A percentile compares a stretch with the other conserved stretches of the same genome.
Conservation (phyloP, 495 filamentous ascomycete species). For the Aspergillus diversus region DNA sequence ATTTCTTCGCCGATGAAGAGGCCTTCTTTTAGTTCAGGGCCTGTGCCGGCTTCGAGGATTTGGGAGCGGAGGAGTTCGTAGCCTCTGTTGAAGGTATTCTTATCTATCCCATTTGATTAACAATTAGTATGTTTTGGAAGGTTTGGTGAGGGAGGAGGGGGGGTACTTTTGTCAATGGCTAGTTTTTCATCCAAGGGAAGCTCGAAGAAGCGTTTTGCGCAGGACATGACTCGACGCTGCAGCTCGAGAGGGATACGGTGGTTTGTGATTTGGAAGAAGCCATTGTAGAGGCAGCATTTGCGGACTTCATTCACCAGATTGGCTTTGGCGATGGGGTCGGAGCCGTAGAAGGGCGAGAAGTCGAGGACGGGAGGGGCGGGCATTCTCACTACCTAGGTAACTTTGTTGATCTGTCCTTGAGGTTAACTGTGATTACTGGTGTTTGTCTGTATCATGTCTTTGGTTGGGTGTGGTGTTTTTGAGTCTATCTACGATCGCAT, state of each 20-base stretch:
- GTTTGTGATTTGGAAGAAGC: slow-evolving; percentile 55
- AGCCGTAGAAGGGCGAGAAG: slow-evolving; percentile 40
- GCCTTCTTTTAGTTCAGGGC: slow-evolving; percentile 56
- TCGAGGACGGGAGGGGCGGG: slow-evolving; percentile 41
- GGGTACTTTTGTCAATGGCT: slow-evolving; percentile 46
- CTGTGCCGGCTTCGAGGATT: slow-evolving; percentile 47
- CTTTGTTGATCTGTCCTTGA: not conserved
- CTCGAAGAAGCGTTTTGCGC: slow-evolving; percentile 53
- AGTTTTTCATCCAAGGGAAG: slow-evolving; percentile 56
- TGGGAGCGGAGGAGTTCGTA: slow-evolving; percentile 56
- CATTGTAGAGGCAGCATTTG: slow-evolving; percentile 43
- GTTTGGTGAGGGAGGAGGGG: slow-evolving; percentile 10
- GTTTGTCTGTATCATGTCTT: not conserved
- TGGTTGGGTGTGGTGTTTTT: not conserved
- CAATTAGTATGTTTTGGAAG: slow-evolving; percentile 5
- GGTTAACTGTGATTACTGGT: not conserved
- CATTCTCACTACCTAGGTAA: slow-evolving; percentile 22
- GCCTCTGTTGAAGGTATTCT: slow-evolving; percentile 47
- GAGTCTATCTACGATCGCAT: not conserved
- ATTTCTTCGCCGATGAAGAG: slow-evolving; percentile 54
- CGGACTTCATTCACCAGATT: slow-evolving; percentile 36
- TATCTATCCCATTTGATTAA: slow-evolving; percentile 21
- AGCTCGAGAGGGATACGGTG: slow-evolving; percentile 46
- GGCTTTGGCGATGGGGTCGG: slow-evolving; percentile 33
- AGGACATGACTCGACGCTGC: slow-evolving; percentile 36